These are phyloP conservation scores for Mucor sp. DNA, from an alignment of 371 early-diverging fungal species.

Conservation along the genomic window DNA sequence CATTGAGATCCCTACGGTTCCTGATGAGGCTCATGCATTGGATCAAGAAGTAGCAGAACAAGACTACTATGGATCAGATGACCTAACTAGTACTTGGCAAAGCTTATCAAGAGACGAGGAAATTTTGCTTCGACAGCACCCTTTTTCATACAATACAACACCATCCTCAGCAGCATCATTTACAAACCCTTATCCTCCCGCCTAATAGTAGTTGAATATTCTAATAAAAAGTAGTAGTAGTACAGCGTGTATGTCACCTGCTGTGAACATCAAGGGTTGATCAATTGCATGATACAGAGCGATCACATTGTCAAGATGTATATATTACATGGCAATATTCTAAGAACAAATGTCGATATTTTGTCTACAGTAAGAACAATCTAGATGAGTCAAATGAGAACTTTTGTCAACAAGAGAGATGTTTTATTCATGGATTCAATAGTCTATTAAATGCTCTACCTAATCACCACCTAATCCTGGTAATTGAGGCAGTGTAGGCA, in stretches of 20 bases:
- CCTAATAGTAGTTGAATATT: neutral
- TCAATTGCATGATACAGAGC: neutral
- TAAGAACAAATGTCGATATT: neutral
- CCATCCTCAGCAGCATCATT: neutral
- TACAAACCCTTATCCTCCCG: neutral
- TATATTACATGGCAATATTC: neutral
- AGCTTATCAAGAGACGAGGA: slow-evolving; percentile 3
- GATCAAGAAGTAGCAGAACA: neutral
- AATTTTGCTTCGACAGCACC: slow-evolving; percentile 4
- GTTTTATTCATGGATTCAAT: neutral
- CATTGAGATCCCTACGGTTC: slow-evolving; percentile 11
- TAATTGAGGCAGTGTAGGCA: slow-evolving; percentile 1
- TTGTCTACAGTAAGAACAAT: neutral
- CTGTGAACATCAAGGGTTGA: neutral
- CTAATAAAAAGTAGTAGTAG: neutral
- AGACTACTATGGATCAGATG: slow-evolving; percentile 4
- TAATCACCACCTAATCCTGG: neutral
- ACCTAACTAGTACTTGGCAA: slow-evolving; percentile 7
- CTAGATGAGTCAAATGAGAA: neutral
- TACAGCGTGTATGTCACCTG: too few species aligned
- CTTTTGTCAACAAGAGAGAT: neutral
- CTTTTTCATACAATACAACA: neutral
- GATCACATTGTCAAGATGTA: neutral
- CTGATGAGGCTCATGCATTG: slow-evolving; percentile 7
- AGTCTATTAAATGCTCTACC: neutral